phyloP scores from a whole-genome alignment of 2,329 filamentous ascomycete genomes.

The Claviceps africana region DNA sequence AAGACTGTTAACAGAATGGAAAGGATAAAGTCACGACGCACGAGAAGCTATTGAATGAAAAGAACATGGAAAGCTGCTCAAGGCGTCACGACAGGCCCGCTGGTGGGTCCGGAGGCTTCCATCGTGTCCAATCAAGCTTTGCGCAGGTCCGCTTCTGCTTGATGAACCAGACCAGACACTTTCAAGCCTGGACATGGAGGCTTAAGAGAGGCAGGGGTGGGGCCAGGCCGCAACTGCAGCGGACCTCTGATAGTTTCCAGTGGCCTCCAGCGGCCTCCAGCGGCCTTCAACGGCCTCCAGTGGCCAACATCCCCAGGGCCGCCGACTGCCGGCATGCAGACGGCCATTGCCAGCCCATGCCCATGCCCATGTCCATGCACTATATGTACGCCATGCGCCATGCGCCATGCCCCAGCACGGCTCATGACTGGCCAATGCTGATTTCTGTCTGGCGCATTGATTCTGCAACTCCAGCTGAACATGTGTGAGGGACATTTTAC shows the following conservation, averaged over 20 bases:
- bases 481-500: not conserved
- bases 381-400: too few species aligned
- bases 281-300: too few species aligned
- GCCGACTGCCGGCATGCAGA: too few species aligned
- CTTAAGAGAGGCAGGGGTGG: too few species aligned
- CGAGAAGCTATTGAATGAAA: not conserved
- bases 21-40: not conserved
- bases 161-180: not conserved
- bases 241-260: too few species aligned
- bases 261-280: too few species aligned
- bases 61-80: too few species aligned
- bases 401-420: not conserved
- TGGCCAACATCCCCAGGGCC: too few species aligned
- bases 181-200: too few species aligned
- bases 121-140: not conserved
- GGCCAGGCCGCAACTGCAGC: too few species aligned
- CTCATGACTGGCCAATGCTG: not conserved
- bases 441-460: not conserved
- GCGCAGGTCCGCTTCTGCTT: not conserved
- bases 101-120: not conserved
- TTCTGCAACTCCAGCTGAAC: not conserved
- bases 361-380: too few species aligned
- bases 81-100: not conserved
- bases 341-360: not conserved
- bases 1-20: not conserved